These are phyloP conservation scores for Phytophthora niederhauseri DNA, from an alignment of 352 stramenopile species.

Conservation along the genomic window DNA sequence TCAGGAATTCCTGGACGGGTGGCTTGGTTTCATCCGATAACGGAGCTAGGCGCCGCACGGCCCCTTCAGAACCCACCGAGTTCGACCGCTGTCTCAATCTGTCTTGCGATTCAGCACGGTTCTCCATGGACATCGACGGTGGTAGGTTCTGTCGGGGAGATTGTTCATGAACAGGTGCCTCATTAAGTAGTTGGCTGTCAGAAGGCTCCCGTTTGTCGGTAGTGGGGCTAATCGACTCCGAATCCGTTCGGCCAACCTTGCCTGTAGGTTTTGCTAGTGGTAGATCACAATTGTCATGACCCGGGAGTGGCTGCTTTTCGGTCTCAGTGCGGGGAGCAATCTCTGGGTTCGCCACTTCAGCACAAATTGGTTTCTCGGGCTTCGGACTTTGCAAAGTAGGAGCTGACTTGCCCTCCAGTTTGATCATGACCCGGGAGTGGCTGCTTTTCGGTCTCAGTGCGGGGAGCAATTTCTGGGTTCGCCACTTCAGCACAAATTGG, in stretches of 20 bases:
- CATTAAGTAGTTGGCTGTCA: not conserved
- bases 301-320: not conserved
- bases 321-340: not conserved
- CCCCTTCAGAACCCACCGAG: conserved; percentile 13
- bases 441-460: not conserved
- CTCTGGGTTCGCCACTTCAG: not conserved
- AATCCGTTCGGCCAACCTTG: not conserved
- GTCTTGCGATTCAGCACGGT: not conserved
- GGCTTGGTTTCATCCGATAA: conserved; percentile 13
- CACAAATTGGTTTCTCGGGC: not conserved
- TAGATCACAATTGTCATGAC: not conserved
- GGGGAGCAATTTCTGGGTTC: not conserved
- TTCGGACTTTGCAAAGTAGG: conserved; percentile 20
- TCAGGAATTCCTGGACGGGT: conserved; percentile 22
- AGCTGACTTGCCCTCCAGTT: conserved; percentile 9
- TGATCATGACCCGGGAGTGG: not conserved
- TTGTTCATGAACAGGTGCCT: not conserved
- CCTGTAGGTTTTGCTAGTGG: conserved; percentile 6
- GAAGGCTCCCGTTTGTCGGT: no score
- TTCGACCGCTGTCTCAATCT: conserved; percentile 16
- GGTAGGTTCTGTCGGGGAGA: not conserved
- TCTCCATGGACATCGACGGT: not conserved
- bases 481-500: not conserved
- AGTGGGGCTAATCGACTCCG: not conserved
- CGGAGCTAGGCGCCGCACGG: conserved; percentile 10